These are phyloP conservation scores for Calamus simplicifolius DNA, from an alignment of 176 grass and related monocot genomes.

Conservation along the genomic window DNA sequence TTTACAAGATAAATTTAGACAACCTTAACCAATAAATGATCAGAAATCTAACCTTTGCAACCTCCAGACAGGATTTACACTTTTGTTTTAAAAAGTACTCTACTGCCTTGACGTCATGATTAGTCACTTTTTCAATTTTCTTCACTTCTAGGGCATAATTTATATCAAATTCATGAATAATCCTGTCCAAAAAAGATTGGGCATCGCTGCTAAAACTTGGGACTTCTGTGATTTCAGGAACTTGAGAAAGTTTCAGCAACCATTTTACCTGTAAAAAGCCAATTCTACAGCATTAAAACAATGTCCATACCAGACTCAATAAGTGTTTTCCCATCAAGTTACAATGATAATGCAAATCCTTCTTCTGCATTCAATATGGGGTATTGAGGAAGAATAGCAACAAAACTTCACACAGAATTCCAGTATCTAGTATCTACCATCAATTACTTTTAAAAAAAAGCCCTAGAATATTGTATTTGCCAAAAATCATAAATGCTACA, in stretches of 20 bases:
- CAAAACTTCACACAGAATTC: no score
- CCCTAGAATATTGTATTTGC: no score
- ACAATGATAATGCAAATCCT: no score
- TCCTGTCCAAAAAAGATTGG: constrained; percentile 47
- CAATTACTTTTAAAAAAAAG: no score
- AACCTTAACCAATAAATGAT: background rate
- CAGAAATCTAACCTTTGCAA: constrained; percentile 52
- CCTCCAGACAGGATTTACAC: constrained; percentile 62
- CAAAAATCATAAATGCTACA: no score
- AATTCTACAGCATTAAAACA: background rate
- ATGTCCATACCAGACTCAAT: no score
- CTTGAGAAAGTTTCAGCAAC: constrained; percentile 80
- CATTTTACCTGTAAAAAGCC: constrained; percentile 57
- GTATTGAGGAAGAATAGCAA: no score
- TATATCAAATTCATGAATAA: constrained; percentile 57
- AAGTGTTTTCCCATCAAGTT: no score
- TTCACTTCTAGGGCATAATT: constrained; percentile 75
- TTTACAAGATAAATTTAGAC: background rate
- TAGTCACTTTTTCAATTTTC: constrained; percentile 81
- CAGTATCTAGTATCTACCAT: no score
- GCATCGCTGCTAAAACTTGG: constrained; percentile 66
- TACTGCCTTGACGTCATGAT: constrained; percentile 89
- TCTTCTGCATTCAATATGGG: no score
- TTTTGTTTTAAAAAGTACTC: constrained; percentile 95
- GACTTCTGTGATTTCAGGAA: constrained; percentile 72